Conservation (phyloP, 2,329 filamentous ascomycete genomes). For the Lachnum nothofagi region DNA sequence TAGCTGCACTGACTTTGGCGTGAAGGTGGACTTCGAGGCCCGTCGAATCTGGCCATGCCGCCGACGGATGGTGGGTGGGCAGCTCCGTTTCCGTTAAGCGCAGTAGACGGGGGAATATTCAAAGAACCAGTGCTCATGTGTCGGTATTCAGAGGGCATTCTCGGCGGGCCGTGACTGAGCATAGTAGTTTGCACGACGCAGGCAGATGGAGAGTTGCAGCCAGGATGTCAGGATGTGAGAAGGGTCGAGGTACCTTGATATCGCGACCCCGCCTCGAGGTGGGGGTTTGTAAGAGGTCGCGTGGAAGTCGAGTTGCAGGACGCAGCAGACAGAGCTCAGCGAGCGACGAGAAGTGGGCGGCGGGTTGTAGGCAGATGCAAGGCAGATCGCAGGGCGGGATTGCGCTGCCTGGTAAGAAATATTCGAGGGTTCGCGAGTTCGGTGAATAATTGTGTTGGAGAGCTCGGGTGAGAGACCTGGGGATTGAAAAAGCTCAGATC, state of each 20-base stretch:
- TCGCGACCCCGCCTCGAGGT: slow-evolving; percentile 25
- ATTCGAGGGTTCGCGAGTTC: no score
- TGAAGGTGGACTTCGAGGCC: slow-evolving; percentile 60
- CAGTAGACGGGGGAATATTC: slow-evolving; percentile 25
- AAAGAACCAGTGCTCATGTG: slow-evolving; percentile 53
- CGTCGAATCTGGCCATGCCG: slow-evolving; percentile 47
- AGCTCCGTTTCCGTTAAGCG: slow-evolving; percentile 18
- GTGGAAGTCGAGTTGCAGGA: slow-evolving; percentile 3
- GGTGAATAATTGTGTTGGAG: no score
- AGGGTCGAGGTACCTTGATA: slow-evolving; percentile 3
- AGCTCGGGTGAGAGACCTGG: no score
- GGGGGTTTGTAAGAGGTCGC: slow-evolving; percentile 19
- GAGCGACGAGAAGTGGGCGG: background rate
- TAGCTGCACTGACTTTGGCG: slow-evolving; percentile 36
- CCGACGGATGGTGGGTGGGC: slow-evolving; percentile 46
- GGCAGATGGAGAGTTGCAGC: background rate
- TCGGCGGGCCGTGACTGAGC: slow-evolving; percentile 20
- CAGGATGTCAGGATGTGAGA: slow-evolving; percentile 3
- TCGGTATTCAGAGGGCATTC: slow-evolving; percentile 44
- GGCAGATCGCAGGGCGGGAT: background rate
- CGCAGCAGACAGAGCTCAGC: background rate
- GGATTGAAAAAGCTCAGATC: no score
- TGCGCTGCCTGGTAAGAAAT: no score
- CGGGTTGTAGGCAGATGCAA: background rate
- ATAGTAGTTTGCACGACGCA: slow-evolving; percentile 9